Evolutionary conservation across 2,329 filamentous ascomycete species (phyloP).

Genomic region (Pestalotiopsis fici): DNA sequence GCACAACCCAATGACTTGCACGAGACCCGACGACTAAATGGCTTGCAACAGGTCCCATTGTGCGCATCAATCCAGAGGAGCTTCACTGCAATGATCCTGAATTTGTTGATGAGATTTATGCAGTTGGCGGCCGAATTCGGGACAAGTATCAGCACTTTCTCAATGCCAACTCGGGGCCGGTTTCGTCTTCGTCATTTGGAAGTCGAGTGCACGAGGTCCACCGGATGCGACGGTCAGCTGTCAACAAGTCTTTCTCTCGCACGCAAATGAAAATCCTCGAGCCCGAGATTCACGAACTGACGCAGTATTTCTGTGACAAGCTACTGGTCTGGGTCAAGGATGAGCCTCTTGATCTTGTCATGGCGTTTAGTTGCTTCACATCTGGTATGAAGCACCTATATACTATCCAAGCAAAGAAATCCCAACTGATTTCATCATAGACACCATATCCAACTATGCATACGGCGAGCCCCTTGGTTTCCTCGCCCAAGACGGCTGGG

Average conservation of each 20-base stretch:
- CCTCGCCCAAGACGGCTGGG: constrained; percentile 12
- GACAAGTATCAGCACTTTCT: constrained; percentile 23
- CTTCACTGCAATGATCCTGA: constrained; percentile 19
- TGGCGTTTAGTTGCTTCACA: constrained; percentile 21
- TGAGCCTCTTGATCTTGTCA: constrained; percentile 11
- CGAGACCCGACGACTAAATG: no score
- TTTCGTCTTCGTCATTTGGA: constrained; percentile 16
- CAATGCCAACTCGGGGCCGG: not conserved
- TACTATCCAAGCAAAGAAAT: not conserved
- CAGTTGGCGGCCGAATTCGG: constrained; percentile 27
- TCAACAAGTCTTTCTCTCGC: constrained; percentile 32
- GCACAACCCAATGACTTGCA: accelerated
- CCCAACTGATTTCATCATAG: not conserved
- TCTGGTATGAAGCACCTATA: not conserved
- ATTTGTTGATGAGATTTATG: constrained; percentile 41
- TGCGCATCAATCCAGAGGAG: constrained; percentile 21
- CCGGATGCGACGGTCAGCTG: constrained; percentile 23
- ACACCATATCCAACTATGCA: constrained; percentile 21
- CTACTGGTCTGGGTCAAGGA: constrained; percentile 14
- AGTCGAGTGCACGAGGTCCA: constrained; percentile 27
- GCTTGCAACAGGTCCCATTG: constrained; percentile 16
- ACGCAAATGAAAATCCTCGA: constrained; percentile 30
- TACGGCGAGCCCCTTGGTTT: constrained; percentile 23
- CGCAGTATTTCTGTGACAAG: constrained; percentile 29
- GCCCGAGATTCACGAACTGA: constrained; percentile 23